Conservation (phyloP, 495 filamentous ascomycete genomes). For the Xylaria telfairii region DNA sequence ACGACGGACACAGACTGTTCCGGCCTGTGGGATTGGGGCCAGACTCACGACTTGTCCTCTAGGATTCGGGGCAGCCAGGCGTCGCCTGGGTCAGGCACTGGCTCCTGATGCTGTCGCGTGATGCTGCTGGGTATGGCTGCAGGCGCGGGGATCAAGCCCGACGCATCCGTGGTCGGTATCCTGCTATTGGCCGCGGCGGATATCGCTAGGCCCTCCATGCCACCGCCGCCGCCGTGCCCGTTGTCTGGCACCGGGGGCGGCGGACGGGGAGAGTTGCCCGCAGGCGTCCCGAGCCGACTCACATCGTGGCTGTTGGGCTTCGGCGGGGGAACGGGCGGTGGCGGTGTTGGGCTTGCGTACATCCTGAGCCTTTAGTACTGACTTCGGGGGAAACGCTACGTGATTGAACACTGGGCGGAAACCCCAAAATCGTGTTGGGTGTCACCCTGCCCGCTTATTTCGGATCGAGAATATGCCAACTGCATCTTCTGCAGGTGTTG, state of each 20-base stretch:
- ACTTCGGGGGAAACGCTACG: background rate
- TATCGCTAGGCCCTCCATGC: conserved; percentile 7
- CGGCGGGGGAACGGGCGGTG: conserved; percentile 73
- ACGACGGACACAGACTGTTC: too few species aligned
- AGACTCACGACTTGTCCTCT: conserved; percentile 75
- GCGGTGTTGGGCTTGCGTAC: conserved; percentile 38
- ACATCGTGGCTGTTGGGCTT: conserved; percentile 73
- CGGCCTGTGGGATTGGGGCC: background rate
- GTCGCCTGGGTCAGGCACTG: conserved; percentile 55
- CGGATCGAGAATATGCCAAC: background rate
- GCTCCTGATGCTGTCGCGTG: conserved; percentile 26
- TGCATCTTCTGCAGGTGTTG: background rate
- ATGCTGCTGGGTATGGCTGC: conserved; percentile 14
- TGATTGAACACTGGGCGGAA: background rate
- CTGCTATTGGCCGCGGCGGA: background rate
- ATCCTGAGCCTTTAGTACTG: conserved; percentile 19
- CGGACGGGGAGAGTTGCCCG: conserved; percentile 48
- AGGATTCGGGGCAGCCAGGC: conserved; percentile 73
- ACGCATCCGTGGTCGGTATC: conserved; percentile 29
- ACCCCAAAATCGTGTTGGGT: background rate
- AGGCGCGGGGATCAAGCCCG: conserved; percentile 33
- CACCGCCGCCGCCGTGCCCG: conserved; percentile 24
- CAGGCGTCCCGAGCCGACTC: conserved; percentile 69
- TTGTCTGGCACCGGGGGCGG: conserved; percentile 47
- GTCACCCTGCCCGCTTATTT: background rate